Evolutionary conservation across 306 rosid genomes (phyloP), one percentile per base, ranked within the genome.

Genomic region (Acacia confusa): DNA sequence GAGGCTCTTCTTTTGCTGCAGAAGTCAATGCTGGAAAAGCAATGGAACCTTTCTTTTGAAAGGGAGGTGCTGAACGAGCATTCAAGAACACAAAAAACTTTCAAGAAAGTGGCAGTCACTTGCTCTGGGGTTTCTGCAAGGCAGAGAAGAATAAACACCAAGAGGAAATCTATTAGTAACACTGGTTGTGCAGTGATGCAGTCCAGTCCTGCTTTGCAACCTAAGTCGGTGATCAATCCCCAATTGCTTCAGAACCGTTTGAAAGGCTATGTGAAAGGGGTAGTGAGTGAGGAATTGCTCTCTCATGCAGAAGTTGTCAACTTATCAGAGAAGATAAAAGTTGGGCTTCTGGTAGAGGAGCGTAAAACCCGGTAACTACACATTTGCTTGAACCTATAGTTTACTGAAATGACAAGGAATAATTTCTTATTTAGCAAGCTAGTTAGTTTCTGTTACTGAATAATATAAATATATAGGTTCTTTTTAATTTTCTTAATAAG

Each of bases 61-160:
- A 81, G 85, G 73, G 87, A 83, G 22, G 80, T 82, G 81, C 81
- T 81, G 6, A 69, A 66, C 0, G 84, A 88, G 67, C 44, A 36
- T 27, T 83, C 86, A 1, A 82, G 68, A 61, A 83, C 22, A 36
- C 86, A 74, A 40, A 82, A 75, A 24, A 81, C 34, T 19, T 36
- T 30, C 34, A 82, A 83, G 82, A 90, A 88, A 80, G 85, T 88
- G 55, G 83, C 86, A 0, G 90, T 95, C n/a, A 91, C 92, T 82
- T 92, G 89, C 87, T 95, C 99, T n/a, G 99, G 99, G 58, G 86
- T 95, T 60, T 95, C 99, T 78, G 99, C 99, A 16, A 89, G 99
- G 78, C 98, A 92, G 78, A 89, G 99, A 84, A 95, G 99, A 88
- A 78, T 92, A 58, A 84, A 30, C 72, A 70, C 76, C 20, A 90